Base-by-base conservation (phyloP, 768 basidiomycete species). In the Royoungia palumana region DNA sequence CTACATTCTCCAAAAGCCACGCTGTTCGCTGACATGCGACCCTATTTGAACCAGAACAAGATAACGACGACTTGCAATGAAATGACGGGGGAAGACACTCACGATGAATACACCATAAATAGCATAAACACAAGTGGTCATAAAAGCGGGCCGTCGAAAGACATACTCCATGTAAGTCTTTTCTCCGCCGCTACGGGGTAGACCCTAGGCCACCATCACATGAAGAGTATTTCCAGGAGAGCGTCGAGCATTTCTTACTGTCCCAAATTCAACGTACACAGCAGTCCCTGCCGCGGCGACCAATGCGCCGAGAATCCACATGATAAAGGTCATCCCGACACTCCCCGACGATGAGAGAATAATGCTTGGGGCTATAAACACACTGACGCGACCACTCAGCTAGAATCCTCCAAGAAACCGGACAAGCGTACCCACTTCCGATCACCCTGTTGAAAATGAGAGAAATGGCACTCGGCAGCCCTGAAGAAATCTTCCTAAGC, bases 361-460 rank as follows among this genome's bases (percentile, higher is more conserved):
- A 21, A 83, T 74, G 40, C 83, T 80, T 0, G 87, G 83, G 0
- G 83, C 81, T 12, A 83, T 84, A 60, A 83, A 88, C 41, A 87
- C 85, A 11, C 86, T 88, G 11, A 41, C 5, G 28, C 12, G 50
- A 38, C 16, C 41, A 24, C 24, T 54, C 43, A 54, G 19, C n/a
- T 32, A 13, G 19, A 32, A 32, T 32, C 4, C 37, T 30, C 40
- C 8, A 19, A 3, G n/a, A 41, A 19, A 8, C 24, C 8, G 24
- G 20, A n/a, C 16, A n/a, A 25, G 38, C 69, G 25, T 49, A 83
- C 86, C 86, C 85, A n/a, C 84, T 81, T 19, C 86, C 85, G 27
- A 87, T 83, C n/a, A 86, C 75, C 24, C 82, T 77, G 59, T 89
- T 89, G 71, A 87, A 86, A 30, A 89, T 82, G 35, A 89, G 76